Evolutionary conservation across 352 stramenopile genomes (phyloP), one percentile per base, ranked within the genome.

Genomic region (Globisporangium alternatum): DNA sequence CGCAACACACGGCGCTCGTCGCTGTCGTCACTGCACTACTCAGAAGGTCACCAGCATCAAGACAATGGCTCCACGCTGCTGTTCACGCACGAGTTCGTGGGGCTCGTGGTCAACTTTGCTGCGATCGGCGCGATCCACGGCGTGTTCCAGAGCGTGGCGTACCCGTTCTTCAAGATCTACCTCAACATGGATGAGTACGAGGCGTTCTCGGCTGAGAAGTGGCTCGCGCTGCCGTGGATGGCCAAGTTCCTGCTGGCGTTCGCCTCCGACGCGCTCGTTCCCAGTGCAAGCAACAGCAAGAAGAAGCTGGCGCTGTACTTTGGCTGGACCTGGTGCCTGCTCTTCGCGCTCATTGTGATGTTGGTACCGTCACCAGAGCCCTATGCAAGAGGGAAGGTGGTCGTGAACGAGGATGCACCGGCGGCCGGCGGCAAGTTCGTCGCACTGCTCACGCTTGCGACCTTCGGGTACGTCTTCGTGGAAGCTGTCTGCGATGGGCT

Each of bases 131-230:
- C 72, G 37, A 62, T 84, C 0, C 72, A 90, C 28, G 83, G 72
- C n/a, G 68, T 90, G 9, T 70, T 89, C 33, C 78, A 86, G 63
- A 66, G 76, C 22, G 31, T 87, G 15, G 45, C 78, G 53, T 92
- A 92, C 35, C 81, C 83, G 44, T 88, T 88, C 52, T 66, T 92
- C 63, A 90, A 88, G 54, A 76, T 83, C 25, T 90, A 88, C 64
- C 66, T 91, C 28, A 90, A 91, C 68, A 84, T 89, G 77, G 71
- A 78, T 39, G 80, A 87, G 62, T 88, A 88, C 56, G 68, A 81
- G 39, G 80, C 80, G 9, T 72, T 78, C 41, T 67, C 80, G 9
- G 80, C 77, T 0, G 78, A 89, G 57, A 52, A 73, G 5, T 77
- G 82, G 65, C 70, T 92, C 15, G 67, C 80, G 33, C 37, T 92